phyloP scores from a whole-genome alignment of 345 rosid genomes.

The Anacardium occidentale region DNA sequence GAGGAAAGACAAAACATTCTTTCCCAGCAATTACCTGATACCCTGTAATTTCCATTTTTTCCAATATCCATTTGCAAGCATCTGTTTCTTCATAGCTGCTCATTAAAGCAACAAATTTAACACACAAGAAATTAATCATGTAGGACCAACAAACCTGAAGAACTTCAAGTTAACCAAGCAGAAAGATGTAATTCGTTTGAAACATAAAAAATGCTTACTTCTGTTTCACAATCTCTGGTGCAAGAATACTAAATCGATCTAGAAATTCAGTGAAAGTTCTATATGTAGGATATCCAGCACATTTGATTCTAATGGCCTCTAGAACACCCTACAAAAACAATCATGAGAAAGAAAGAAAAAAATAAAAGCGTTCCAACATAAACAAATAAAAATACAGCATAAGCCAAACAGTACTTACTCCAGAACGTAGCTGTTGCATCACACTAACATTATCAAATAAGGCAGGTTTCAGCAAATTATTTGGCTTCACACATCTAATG shows the following conservation, averaged over 20 bases:
- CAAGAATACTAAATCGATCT: constrained; percentile 59
- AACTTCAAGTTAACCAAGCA: constrained; percentile 21
- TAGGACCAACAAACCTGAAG: constrained; percentile 17
- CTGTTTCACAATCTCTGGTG: constrained; percentile 54
- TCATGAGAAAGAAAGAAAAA: constrained; percentile 16
- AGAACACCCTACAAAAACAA: constrained; percentile 76
- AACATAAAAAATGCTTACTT: constrained; percentile 44
- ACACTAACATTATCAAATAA: constrained; percentile 61
- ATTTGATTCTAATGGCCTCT: constrained; percentile 89
- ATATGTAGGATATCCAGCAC: constrained; percentile 79
- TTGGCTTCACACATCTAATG: constrained; percentile 94
- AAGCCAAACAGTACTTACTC: constrained; percentile 52
- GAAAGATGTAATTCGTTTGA: constrained; percentile 1
- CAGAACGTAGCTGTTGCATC: constrained; percentile 85
- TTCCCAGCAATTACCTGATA: constrained; percentile 56
- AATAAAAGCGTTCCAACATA: constrained; percentile 17
- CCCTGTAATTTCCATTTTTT: constrained; percentile 57
- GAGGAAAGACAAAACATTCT: neutral
- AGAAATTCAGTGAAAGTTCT: constrained; percentile 71
- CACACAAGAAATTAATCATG: neutral
- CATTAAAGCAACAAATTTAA: constrained; percentile 22
- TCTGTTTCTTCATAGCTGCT: constrained; percentile 65
- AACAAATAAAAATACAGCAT: constrained; percentile 5
- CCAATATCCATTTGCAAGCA: constrained; percentile 77
- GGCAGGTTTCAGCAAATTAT: constrained; percentile 55